These are phyloP conservation scores for Brasilioporus rufonigricans DNA, from an alignment of 768 basidiomycete species.

Conservation along the genomic window DNA sequence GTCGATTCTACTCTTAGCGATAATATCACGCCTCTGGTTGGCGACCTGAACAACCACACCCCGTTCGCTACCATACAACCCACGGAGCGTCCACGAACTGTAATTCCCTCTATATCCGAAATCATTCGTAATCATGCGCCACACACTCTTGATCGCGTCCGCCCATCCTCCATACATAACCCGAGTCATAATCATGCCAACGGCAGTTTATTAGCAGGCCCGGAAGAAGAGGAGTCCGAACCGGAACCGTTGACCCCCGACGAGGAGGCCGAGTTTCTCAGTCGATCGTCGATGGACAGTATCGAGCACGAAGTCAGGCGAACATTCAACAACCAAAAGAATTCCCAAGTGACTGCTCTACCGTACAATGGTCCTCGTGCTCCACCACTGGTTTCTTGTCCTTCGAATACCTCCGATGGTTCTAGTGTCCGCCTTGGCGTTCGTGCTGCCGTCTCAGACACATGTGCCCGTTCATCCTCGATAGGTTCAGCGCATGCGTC, in stretches of 20 bases:
- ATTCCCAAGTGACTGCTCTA: conserved; percentile 30
- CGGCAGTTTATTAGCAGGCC: conserved; percentile 41
- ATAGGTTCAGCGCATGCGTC: conserved; percentile 21
- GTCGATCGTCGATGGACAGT: conserved; percentile 86
- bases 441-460: conserved; percentile 42
- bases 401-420: conserved; percentile 57
- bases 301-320: conserved; percentile 78
- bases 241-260: conserved; percentile 49
- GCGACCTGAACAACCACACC: conserved; percentile 10
- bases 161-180: conserved; percentile 43
- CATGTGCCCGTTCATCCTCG: conserved; percentile 53
- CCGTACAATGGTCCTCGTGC: conserved; percentile 45
- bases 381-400: conserved; percentile 22
- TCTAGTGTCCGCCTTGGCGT: conserved; percentile 40
- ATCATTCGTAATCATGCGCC: conserved; percentile 82
- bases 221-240: conserved; percentile 51
- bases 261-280: conserved; percentile 63
- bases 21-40: conserved; percentile 9
- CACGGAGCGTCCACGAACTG: conserved; percentile 38
- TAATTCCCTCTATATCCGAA: conserved; percentile 82
- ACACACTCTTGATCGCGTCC: conserved; percentile 47
- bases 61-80: conserved; percentile 18
- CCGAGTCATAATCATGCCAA: conserved; percentile 49
- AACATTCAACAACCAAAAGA: conserved; percentile 61
- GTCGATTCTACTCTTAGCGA: conserved; percentile 20